Evolutionary conservation across 2,329 filamentous ascomycete genomes (phyloP).

Genomic region (Aspergillus texensis): DNA sequence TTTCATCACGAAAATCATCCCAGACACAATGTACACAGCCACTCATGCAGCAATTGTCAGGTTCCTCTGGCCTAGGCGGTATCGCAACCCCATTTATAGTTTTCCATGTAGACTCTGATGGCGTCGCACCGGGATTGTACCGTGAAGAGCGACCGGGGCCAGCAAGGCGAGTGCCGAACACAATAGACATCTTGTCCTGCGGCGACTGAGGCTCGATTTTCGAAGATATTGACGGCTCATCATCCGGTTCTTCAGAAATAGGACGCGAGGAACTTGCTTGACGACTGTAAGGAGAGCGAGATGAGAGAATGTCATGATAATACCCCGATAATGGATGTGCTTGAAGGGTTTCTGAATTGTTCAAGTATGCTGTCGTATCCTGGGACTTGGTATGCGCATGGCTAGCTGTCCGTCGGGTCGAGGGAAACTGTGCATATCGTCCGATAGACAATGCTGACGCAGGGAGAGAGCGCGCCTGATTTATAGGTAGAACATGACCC

Average conservation of each 20-base stretch:
- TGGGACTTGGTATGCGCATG: constrained; percentile 19
- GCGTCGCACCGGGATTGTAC: constrained; percentile 56
- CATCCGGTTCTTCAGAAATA: constrained; percentile 17
- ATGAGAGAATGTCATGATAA: constrained; percentile 46
- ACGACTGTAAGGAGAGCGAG: constrained; percentile 28
- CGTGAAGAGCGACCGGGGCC: constrained; percentile 69
- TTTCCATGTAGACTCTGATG: constrained; percentile 59
- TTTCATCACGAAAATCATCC: constrained; percentile 86
- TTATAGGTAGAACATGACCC: not conserved
- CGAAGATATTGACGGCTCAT: constrained; percentile 21
- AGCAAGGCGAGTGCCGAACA: constrained; percentile 80
- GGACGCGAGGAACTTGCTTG: constrained; percentile 23
- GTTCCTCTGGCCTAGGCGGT: constrained; percentile 82
- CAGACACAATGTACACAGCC: constrained; percentile 98
- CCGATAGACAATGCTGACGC: constrained; percentile 9
- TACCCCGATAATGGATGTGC: constrained; percentile 47
- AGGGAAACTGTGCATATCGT: constrained; percentile 25
- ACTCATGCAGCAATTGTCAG: constrained; percentile 99
- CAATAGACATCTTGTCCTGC: constrained; percentile 61
- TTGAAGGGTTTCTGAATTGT: constrained; percentile 28
- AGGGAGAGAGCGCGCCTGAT: not conserved
- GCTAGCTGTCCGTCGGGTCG: constrained; percentile 24
- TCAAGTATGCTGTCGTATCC: constrained; percentile 8
- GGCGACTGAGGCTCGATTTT: constrained; percentile 30
- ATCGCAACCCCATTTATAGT: constrained; percentile 76